Evolutionary conservation across 768 basidiomycete species (phyloP).

Genomic region (Tylopilus sp.): DNA sequence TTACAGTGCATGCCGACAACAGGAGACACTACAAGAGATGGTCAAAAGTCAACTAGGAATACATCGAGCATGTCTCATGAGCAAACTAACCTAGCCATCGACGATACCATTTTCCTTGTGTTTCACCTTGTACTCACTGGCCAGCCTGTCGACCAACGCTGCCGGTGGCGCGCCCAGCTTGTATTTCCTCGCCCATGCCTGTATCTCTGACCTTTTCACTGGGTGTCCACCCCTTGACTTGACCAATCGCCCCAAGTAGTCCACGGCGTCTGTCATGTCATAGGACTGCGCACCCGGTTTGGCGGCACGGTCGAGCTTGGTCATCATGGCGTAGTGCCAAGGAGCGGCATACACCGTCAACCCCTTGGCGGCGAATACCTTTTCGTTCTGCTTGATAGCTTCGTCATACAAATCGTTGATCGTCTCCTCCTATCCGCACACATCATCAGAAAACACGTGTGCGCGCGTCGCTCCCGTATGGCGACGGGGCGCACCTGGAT

Average conservation of each 20-base stretch:
- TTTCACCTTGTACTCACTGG: background rate
- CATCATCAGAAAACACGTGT: no score
- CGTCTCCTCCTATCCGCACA: background rate
- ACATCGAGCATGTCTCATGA: background rate
- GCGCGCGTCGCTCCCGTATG: no score
- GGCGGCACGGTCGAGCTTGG: constrained; percentile 7
- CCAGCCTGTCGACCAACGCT: background rate
- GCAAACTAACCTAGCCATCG: background rate
- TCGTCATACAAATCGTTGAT: background rate
- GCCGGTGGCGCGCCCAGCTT: background rate
- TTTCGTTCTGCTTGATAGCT: constrained; percentile 3
- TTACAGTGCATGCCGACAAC: no score
- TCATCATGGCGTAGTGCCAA: constrained; percentile 9
- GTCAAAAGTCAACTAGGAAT: background rate
- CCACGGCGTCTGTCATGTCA: constrained; percentile 7
- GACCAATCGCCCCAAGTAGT: constrained; percentile 6
- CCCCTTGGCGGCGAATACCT: constrained; percentile 4
- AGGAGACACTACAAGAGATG: no score
- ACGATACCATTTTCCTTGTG: background rate
- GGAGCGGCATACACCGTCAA: constrained; percentile 12
- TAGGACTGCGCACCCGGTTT: constrained; percentile 7
- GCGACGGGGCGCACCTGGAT: constrained; percentile 3
- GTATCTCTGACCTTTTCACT: constrained; percentile 7
- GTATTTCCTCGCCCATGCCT: constrained; percentile 1
- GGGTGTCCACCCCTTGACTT: background rate